Evolutionary conservation across 75 land plant genomes (phyloP), one percentile per base, ranked within the genome.

Genomic region (Pinus albicaulis): DNA sequence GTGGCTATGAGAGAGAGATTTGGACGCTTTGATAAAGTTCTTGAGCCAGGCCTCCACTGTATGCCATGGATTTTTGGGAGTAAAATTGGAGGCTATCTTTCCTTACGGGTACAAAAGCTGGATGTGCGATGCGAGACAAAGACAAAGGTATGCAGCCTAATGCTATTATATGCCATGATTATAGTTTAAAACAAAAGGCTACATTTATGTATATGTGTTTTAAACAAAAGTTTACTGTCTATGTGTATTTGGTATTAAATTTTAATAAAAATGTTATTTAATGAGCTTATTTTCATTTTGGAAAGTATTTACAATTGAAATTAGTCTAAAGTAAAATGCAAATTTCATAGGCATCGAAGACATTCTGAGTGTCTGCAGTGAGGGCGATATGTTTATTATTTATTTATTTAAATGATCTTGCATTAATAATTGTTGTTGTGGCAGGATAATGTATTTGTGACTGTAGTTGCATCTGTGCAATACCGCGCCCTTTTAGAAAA

Each of bases 71-170:
- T 79, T 62, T 60, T 70, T 55, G 91, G 91, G 17, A 53, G 76
- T 41, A 60, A 74, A 17, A 64, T 89, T 65, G 87, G 87, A 25
- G 91, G 91, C 19, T 14, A 57, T 57, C 80, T 89, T 68, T 80
- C 90, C n/a, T 55, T 89, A 19, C 86, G 91, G 22, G 81, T 89
- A 38, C 91, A 89, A 80, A 82, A 89, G 72, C 79, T 89, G 31
- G 90, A 89, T 83, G 90, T 89, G 3, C 90, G 78, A n/a, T 89
- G 91, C 74, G 91, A 89, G 76, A 88, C 91, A 31, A 89, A 89
- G 74, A 89, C 91, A 12, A 89, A 88, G 84, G 91, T 89, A 44
- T 34, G 56, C 61, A 60, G 38, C 55, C 31, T 59, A 71, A 52
- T 48, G 53, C 53, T 48, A 48, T 48, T 48, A 2, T 48, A 2